Evolutionary conservation across 345 rosid species (phyloP).

Genomic region (Atalantia buxifolia): DNA sequence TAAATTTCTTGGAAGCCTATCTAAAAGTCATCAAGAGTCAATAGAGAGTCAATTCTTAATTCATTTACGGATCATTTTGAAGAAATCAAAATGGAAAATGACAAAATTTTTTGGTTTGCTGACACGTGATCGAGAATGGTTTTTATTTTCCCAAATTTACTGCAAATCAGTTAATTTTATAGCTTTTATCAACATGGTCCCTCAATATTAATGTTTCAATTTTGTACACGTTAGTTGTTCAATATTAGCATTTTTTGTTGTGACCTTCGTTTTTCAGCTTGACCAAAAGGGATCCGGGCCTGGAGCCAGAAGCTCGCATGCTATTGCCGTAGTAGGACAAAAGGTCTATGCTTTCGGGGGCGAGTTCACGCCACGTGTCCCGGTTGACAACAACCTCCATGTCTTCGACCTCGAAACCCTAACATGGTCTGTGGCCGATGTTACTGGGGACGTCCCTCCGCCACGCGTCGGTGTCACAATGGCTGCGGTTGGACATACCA

Average conservation of each 20-base stretch:
- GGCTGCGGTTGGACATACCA: slow-evolving; percentile 56
- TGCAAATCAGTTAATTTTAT: neutral
- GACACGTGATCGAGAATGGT: neutral
- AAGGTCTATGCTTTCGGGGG: slow-evolving; percentile 82
- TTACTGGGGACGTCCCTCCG: slow-evolving; percentile 71
- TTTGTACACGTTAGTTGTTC: neutral
- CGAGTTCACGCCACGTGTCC: slow-evolving; percentile 78
- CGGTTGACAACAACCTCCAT: slow-evolving; percentile 77
- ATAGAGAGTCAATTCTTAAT: no score
- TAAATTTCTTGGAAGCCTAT: neutral
- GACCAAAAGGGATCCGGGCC: slow-evolving; percentile 71
- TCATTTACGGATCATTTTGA: neutral
- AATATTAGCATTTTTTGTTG: neutral
- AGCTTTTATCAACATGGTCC: neutral
- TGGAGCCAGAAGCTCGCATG: slow-evolving; percentile 94
- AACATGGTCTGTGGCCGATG: slow-evolving; percentile 61
- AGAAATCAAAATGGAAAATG: neutral
- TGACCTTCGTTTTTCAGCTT: slow-evolving; percentile 40
- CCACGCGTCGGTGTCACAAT: slow-evolving; percentile 89
- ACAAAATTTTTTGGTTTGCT: neutral
- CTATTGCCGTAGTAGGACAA: slow-evolving; percentile 59
- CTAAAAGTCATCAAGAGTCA: neutral
- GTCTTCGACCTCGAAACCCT: slow-evolving; percentile 56
- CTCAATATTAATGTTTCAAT: neutral
- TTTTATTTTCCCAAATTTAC: neutral